Evolutionary conservation across 805 yeast genomes (phyloP), one percentile per base, ranked within the genome.

Genomic region (Candida orba): DNA sequence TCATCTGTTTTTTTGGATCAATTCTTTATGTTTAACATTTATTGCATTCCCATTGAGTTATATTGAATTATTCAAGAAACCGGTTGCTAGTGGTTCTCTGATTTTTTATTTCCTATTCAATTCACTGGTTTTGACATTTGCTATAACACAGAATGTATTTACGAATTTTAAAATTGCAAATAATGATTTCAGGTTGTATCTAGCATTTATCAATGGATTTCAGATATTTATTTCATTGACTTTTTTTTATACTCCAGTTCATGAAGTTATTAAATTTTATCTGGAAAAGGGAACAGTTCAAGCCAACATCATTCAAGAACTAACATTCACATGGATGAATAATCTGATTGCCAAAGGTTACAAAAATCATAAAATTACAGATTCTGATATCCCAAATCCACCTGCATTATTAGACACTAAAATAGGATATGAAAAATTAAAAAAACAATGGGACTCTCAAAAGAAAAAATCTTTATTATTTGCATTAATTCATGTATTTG

Each of bases 311-410:
- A 77, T 91, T 50, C 82, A 95, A 3, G 69, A 76, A 41, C 67
- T 91, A 41, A 81, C 95, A 0, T 91, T 93, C 61, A 67, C 80
- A 24, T 93, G 99, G 98, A 87, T 93, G 95, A 79, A 88, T 18
- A 79, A 75, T 1, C 67, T 93, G 55, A 87, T 93, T 81, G 75
- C 67, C 52, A 76, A 76, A 42, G 98, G 98, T 14, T 84, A 82
- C 55, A 45, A 39, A 31, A 51, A 47, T 42, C 66, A 71, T 35
- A 77, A 76, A 47, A 78, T 79, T 54, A 62, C 57, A 49, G 62
- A 75, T 52, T 63, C 67, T 2, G 97, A 91, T 62, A 74, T 91
- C 47, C 96, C 96, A 15, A 73, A 76, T 15, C 73, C 93, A 40
- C 96, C 98, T 12, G 61, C 65, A 2, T 75, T 73, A 32, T 76